phyloP scores from a whole-genome alignment of 805 yeast species.

The Candida ficus region DNA sequence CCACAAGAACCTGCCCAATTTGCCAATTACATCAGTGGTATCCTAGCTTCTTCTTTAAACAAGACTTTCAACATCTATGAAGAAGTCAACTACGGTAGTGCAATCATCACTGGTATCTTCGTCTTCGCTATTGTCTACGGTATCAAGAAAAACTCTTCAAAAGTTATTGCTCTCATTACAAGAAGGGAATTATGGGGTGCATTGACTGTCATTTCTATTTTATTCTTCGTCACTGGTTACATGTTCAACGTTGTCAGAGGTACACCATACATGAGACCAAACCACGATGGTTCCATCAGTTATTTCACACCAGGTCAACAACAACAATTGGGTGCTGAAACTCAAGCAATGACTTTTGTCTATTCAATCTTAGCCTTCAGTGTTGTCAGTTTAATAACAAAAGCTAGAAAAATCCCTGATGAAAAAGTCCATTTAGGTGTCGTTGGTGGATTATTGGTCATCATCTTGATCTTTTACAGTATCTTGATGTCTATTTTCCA shows the following conservation, averaged over 20 bases:
- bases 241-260: slow-evolving; percentile 89
- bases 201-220: slow-evolving; percentile 51
- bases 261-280: slow-evolving; percentile 46
- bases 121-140: slow-evolving; percentile 27
- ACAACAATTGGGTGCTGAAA: slow-evolving; percentile 79
- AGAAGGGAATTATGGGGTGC: slow-evolving; percentile 71
- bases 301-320: slow-evolving; percentile 61
- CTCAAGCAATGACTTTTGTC: slow-evolving; percentile 73
- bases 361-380: slow-evolving; percentile 66
- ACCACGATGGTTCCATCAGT: slow-evolving; percentile 30
- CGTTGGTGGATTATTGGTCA: slow-evolving; percentile 37
- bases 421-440: slow-evolving; percentile 44
- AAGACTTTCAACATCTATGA: slow-evolving; percentile 25
- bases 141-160: slow-evolving; percentile 28
- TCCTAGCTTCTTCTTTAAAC: slow-evolving; percentile 21
- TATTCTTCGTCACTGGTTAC: slow-evolving; percentile 80
- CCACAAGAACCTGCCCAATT: slow-evolving; percentile 28
- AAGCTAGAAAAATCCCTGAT: slow-evolving; percentile 45
- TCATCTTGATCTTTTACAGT: slow-evolving; percentile 56
- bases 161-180: slow-evolving; percentile 36
- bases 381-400: slow-evolving; percentile 52
- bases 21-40: slow-evolving; percentile 26
- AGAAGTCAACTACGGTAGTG: slow-evolving; percentile 34
- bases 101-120: slow-evolving; percentile 29
- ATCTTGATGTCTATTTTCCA: slow-evolving; percentile 61